Base-by-base conservation (phyloP, 1,139 yeast genomes). In the Kodamaea sp. region DNA sequence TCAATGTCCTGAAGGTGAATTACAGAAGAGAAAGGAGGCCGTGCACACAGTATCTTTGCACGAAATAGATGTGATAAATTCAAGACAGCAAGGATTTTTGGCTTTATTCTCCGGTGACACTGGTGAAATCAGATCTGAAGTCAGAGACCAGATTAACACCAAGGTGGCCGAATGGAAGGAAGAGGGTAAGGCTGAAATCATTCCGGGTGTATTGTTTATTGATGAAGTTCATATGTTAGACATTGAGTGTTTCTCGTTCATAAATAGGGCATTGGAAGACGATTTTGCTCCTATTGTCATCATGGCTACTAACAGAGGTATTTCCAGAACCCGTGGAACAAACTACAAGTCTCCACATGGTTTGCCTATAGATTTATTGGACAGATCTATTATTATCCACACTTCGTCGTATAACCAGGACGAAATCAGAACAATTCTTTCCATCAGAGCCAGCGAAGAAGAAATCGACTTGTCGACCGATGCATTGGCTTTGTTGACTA, bases 161-260 rank as follows among this genome's bases (percentile, higher is more conserved):
- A 92, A 92, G 65, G 97, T 94, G 35, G 95, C 95, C 20, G 98
- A 94, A 65, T 94, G 98, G 98, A 88, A 86, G 56, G 99, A 94
- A 70, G 98, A 94, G 71, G 98, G 98, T 39, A 94, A 92, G 61
- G 98, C 98, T 9, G 97, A 90, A 53, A 90, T 94, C 47, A 85
- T 89, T 32, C 97, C 98, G n/a, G 99, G 99, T 48, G 98, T 94
- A 9, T 71, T 94, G 51, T 94, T 94, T 63, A 88, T 94, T 52
- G 99, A 94, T 64, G 99, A 94, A 66, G 97, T 90, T 35, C 98
- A 94, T 65, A 94, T 94, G 97, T 78, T 94, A 48, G 99, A 94
- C 61, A 87, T 94, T 53, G 99, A 94, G 64, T 84, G 97, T 59
- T 94, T 92, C 56, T 85, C 98, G 16, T 94, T 87, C 61, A 80